Evolutionary conservation across 2,329 filamentous ascomycete species (phyloP).

Genomic region (Arthrobotrys sinensis): DNA sequence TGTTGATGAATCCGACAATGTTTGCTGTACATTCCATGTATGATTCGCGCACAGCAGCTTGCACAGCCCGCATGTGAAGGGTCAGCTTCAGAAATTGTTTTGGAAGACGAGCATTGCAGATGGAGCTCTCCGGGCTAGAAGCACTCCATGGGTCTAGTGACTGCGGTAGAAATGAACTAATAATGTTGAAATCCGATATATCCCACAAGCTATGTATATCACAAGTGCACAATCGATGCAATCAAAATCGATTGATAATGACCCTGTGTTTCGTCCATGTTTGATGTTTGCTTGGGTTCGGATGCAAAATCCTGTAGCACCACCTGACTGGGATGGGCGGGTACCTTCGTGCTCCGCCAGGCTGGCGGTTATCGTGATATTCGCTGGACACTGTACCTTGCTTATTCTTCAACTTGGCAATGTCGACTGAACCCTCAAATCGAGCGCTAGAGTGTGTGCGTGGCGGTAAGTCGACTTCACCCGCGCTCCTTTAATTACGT

Average conservation of each 20-base stretch:
- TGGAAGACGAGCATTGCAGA: constrained; percentile 27
- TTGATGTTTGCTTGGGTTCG: constrained; percentile 5
- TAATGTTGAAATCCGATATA: not conserved
- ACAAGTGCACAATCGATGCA: not conserved
- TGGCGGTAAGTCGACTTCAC: constrained; percentile 15
- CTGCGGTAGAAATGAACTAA: not conserved
- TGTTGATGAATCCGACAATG: constrained; percentile 4
- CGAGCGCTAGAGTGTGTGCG: constrained; percentile 14
- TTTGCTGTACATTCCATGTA: constrained; percentile 8
- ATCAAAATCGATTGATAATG: not conserved
- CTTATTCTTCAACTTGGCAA: not conserved
- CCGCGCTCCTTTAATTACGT: constrained; percentile 5
- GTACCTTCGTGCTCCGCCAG: constrained; percentile 11
- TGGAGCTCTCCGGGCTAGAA: not conserved
- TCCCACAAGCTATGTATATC: not conserved
- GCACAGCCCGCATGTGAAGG: constrained; percentile 23
- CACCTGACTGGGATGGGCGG: not conserved
- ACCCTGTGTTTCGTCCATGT: constrained; percentile 19
- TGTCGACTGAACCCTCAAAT: not conserved
- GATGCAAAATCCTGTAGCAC: not conserved
- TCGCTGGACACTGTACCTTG: not conserved
- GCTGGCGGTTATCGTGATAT: constrained; percentile 9
- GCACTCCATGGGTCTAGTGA: not conserved
- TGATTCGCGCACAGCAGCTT: constrained; percentile 13
- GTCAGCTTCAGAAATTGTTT: constrained; percentile 13